Evolutionary conservation across 2,329 filamentous ascomycete genomes (phyloP).

Genomic region (Hypoxylon sp.): DNA sequence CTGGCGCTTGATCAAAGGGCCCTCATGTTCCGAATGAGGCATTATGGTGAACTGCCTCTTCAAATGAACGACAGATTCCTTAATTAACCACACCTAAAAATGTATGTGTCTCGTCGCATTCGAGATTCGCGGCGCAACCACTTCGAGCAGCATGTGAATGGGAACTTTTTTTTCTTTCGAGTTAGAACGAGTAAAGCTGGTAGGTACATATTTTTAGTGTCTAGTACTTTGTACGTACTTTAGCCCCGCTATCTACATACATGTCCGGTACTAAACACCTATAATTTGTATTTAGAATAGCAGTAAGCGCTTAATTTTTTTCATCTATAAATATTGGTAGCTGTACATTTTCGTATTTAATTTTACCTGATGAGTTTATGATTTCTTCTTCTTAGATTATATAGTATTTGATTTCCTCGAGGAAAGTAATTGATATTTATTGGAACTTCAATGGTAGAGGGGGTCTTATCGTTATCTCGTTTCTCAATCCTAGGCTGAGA

Average conservation of each 20-base stretch:
- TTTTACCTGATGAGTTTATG: not conserved
- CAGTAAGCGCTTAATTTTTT: not conserved
- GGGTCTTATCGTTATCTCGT: conserved; percentile 21
- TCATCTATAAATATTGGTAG: not conserved
- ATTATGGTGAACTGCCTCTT: conserved; percentile 57
- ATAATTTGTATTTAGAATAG: not conserved
- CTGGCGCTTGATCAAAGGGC: conserved; percentile 82
- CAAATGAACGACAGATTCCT: not conserved
- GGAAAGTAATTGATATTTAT: conserved; percentile 2
- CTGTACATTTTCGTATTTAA: not conserved
- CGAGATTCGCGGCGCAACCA: conserved; percentile 21
- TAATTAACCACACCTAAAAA: not conserved
- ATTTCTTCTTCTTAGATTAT: not conserved
- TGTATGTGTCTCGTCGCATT: conserved; percentile 22
- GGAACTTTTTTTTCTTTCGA: conserved; percentile 27
- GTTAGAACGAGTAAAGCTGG: conserved; percentile 13
- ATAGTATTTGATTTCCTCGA: not conserved
- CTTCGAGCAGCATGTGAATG: conserved; percentile 24
- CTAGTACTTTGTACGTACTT: conserved; percentile 14
- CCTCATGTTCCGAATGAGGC: conserved; percentile 71
- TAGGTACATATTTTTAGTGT: conserved; percentile 17
- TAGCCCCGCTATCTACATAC: conserved; percentile 14
- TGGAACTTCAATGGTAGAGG: not conserved
- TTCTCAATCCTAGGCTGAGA: not conserved
- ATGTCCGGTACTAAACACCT: not conserved